A percentile compares a stretch with the other conserved stretches of the same genome.
Evolutionary conservation across 2,329 filamentous ascomycete genomes (phyloP).

Genomic region (Reticulascus tulasneorum): DNA sequence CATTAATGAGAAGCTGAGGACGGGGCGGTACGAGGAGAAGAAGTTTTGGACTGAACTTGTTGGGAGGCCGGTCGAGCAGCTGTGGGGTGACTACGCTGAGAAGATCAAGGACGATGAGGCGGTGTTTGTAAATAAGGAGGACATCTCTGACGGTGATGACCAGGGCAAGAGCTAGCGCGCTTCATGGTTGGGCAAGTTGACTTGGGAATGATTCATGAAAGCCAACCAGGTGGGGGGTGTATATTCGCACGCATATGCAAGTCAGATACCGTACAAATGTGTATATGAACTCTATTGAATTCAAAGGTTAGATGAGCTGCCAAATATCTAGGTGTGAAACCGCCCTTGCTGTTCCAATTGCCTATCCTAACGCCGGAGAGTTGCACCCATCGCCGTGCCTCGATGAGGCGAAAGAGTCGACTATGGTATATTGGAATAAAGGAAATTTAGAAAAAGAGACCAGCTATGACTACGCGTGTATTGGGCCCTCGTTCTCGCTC

Average conservation of each 20-base stretch:
- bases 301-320: too few relatives aligned
- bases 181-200: too few relatives aligned
- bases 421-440: slow-evolving; percentile 2
- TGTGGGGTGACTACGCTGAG: slow-evolving; percentile 71
- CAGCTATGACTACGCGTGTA: slow-evolving; percentile 26
- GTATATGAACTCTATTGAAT: too few relatives aligned
- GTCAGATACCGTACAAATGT: too few relatives aligned
- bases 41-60: slow-evolving; percentile 66
- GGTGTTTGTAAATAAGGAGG: slow-evolving; percentile 17
- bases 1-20: slow-evolving; percentile 65
- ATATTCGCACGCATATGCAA: too few relatives aligned
- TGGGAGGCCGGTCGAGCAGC: slow-evolving; percentile 58
- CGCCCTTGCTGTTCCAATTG: too few relatives aligned
- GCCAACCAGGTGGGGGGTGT: too few relatives aligned
- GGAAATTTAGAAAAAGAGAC: neutral
- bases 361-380: too few relatives aligned
- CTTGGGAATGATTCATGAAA: too few relatives aligned
- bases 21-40: slow-evolving; percentile 60
- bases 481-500: slow-evolving; percentile 47
- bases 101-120: slow-evolving; percentile 18
- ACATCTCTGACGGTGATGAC: slow-evolving; percentile 16
- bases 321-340: too few relatives aligned
- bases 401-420: neutral
- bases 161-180: too few relatives aligned
- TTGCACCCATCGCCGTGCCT: neutral